Conservation (phyloP, 1,284 basidiomycete species). For the Pyrrhoderma noxium region DNA sequence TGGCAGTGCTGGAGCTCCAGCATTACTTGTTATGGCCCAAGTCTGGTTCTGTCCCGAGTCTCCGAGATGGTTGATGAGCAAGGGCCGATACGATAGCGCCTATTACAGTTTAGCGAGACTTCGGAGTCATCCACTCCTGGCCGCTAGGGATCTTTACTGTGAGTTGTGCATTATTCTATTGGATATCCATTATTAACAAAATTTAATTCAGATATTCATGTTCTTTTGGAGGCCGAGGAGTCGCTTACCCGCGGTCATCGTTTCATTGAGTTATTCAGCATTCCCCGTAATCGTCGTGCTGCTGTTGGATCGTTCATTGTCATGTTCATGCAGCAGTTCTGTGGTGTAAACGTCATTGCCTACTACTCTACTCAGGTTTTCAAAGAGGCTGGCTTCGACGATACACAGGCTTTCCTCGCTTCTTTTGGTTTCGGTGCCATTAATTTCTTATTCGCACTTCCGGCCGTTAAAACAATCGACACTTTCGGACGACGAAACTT, state of each 20-base stretch:
- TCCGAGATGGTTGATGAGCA: constrained; percentile 67
- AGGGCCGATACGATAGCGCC: constrained; percentile 50
- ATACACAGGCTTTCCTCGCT: constrained; percentile 47
- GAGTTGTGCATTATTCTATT: neutral
- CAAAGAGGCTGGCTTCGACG: constrained; percentile 42
- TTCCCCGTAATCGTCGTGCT: constrained; percentile 63
- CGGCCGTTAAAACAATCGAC: constrained; percentile 52
- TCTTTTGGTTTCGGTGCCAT: constrained; percentile 69
- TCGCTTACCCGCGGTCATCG: constrained; percentile 40
- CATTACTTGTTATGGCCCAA: constrained; percentile 48
- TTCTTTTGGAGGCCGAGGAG: constrained; percentile 45
- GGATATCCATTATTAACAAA: constrained; percentile 11
- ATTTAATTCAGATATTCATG: constrained; percentile 40
- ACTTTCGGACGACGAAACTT: constrained; percentile 57
- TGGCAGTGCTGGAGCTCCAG: constrained; percentile 52
- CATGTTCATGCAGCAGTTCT: constrained; percentile 62
- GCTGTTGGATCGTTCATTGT: constrained; percentile 61
- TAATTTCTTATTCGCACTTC: constrained; percentile 58
- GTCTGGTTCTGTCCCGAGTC: constrained; percentile 54
- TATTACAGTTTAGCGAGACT: constrained; percentile 51
- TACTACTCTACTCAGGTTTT: constrained; percentile 72
- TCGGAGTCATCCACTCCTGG: constrained; percentile 57
- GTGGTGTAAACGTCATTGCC: constrained; percentile 48
- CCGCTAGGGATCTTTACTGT: constrained; percentile 47
- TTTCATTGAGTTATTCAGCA: constrained; percentile 57